These are phyloP conservation scores for Cenchrus purpureus DNA, from an alignment of 176 grass and related monocot species.

Conservation along the genomic window DNA sequence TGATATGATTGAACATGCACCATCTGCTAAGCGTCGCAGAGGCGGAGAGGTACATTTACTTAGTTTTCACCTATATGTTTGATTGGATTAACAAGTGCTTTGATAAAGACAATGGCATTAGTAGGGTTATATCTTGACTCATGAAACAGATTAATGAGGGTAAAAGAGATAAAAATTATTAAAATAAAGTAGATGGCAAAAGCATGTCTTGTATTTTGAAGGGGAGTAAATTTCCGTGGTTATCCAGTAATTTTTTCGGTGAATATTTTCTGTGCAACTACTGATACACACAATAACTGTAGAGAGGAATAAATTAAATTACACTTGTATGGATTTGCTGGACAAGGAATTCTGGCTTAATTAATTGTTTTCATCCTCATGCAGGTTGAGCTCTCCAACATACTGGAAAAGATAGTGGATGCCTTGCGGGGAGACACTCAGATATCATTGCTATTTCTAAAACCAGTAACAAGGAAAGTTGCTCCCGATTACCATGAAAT, in stretches of 20 bases:
- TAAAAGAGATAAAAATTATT: background rate
- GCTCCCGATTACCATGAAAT: constrained; percentile 83
- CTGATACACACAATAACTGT: background rate
- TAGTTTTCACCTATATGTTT: constrained; percentile 21
- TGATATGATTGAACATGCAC: constrained; percentile 58
- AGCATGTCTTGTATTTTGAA: constrained; percentile 11
- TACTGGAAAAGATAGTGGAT: constrained; percentile 81
- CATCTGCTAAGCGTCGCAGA: constrained; percentile 72
- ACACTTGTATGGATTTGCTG: constrained; percentile 15
- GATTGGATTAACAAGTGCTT: constrained; percentile 24
- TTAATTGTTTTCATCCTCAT: constrained; percentile 8
- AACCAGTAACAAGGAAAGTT: constrained; percentile 90
- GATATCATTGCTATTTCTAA: constrained; percentile 72
- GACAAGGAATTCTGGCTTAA: background rate
- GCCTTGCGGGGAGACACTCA: constrained; percentile 39
- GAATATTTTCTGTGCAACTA: background rate
- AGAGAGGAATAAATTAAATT: background rate
- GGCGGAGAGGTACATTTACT: constrained; percentile 80
- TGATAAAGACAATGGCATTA: background rate
- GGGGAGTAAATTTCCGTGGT: background rate
- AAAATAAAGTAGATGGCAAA: background rate
- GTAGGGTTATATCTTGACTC: background rate
- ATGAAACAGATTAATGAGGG: background rate
- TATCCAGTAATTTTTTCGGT: background rate
- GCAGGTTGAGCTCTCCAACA: constrained; percentile 92